These are phyloP conservation scores for Neopestalotiopsis clavispora DNA, from an alignment of 2,329 filamentous ascomycete species.

Conservation along the genomic window DNA sequence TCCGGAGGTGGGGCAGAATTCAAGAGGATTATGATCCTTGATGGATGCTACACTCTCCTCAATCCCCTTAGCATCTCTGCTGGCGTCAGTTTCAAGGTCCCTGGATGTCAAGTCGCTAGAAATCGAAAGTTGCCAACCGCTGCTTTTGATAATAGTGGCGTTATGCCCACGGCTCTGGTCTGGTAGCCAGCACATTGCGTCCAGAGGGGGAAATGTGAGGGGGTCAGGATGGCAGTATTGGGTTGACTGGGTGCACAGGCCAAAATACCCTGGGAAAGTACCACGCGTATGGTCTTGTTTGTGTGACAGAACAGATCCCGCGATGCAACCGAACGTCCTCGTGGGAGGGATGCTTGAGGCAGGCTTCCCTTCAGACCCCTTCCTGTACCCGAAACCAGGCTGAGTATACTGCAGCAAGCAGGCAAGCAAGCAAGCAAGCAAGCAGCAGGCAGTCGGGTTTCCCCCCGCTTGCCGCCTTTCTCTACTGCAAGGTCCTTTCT, in stretches of 20 bases:
- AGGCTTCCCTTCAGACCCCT: neutral
- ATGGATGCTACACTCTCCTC: neutral
- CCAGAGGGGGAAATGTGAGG: neutral
- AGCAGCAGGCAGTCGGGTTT: neutral
- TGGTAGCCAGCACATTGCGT: neutral
- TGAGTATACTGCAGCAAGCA: neutral
- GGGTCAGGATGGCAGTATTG: neutral
- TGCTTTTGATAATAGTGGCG: neutral
- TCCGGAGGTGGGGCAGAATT: neutral
- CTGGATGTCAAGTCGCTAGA: too few relatives aligned
- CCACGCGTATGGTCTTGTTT: neutral
- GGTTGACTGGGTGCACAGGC: neutral
- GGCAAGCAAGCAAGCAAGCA: neutral
- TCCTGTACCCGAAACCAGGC: neutral
- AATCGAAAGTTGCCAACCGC: neutral
- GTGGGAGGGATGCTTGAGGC: neutral
- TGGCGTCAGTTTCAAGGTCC: too few relatives aligned
- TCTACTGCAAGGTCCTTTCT: neutral
- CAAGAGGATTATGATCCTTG: slow-evolving; percentile 1
- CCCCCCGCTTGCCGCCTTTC: neutral
- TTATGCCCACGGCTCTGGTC: neutral
- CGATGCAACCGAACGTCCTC: neutral
- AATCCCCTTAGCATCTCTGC: neutral
- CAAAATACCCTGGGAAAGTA: neutral
- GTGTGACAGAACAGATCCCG: slow-evolving; percentile 1